Base-by-base conservation (phyloP, 768 basidiomycete species). In the Thelephora aurantiotincta region DNA sequence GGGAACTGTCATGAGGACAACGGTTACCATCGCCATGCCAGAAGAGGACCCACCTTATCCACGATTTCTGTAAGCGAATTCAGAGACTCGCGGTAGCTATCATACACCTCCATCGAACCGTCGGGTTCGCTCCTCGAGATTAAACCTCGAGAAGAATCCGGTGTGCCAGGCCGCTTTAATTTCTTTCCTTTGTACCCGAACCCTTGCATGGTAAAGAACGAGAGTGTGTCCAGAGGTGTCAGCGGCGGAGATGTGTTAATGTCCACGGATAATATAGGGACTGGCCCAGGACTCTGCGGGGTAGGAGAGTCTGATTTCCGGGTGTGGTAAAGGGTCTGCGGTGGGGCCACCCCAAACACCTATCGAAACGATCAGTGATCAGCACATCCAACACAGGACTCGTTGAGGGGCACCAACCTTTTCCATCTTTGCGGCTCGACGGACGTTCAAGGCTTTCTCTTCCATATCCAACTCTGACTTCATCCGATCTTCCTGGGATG, bases 341-440 rank as follows among this genome's bases (percentile, higher is more conserved):
- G 87, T 33, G 88, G 88, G 3, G 76, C 78, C 22, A 78, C 77
- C 47, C 87, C 87, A 56, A 91, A 90, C 53, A 91, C 73, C 87
- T 90, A 11, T 12, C 44, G 43, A 38, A 47, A 35, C 36, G 5
- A 33, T 19, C n/a, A n/a, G n/a, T n/a, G n/a, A n/a, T n/a, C n/a
- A n/a, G 35, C 23, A 41, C 30, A 13, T 43, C 18, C 14, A 35
- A 12, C 11, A 44, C 22, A 45, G 49, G 12, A 0, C 33, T 11
- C 18, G 43, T 42, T 22, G 14, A 22, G 19, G 13, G 34, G 12
- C 11, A 50, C 7, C n/a, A 48, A 83, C 87, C 77, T 83, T 82
- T 63, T 89, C 85, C 85, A 91, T 89, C 64, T 90, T 91, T 58
- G 80, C 71, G 35, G 85, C 86, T 45, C 88, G 66, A 44, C 78